phyloP scores from a whole-genome alignment of 164 flowering plant species.

The Saururus chinensis region DNA sequence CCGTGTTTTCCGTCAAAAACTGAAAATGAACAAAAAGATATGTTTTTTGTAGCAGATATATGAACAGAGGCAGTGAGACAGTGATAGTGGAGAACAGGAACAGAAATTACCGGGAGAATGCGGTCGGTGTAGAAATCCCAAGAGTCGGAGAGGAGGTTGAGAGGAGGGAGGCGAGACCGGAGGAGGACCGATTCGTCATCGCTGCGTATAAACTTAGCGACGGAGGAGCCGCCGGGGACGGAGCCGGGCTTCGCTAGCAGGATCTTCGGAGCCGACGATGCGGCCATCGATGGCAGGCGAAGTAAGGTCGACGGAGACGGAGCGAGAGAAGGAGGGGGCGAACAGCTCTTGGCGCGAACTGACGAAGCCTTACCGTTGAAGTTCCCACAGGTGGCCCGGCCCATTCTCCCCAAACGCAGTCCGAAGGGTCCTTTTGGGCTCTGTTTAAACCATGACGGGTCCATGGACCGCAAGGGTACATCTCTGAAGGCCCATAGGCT shows the following conservation, averaged over 20 bases:
- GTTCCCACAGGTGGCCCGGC: no score
- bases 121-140: constrained; percentile 85
- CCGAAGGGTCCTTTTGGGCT: no score
- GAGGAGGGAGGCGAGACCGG: constrained; percentile 60
- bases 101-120: constrained; percentile 48
- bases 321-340: no score
- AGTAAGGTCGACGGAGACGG: no score
- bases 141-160: constrained; percentile 74
- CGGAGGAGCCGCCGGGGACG: constrained; percentile 25
- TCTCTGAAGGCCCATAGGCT: no score
- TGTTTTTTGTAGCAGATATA: background rate
- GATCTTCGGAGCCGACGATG: constrained; percentile 43
- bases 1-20: constrained; percentile 88
- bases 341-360: no score
- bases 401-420: no score
- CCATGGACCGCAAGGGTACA: no score
- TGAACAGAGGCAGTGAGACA: background rate
- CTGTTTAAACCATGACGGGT: no score
- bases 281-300: background rate
- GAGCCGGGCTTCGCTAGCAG: constrained; percentile 69
- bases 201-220: constrained; percentile 33
- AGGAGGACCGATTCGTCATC: constrained; percentile 36
- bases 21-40: constrained; percentile 15
- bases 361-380: no score
- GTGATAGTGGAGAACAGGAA: background rate